Evolutionary conservation across 192 early-diverging fungal genomes (phyloP).

Genomic region (Gryganskiella cystojenkinii): DNA sequence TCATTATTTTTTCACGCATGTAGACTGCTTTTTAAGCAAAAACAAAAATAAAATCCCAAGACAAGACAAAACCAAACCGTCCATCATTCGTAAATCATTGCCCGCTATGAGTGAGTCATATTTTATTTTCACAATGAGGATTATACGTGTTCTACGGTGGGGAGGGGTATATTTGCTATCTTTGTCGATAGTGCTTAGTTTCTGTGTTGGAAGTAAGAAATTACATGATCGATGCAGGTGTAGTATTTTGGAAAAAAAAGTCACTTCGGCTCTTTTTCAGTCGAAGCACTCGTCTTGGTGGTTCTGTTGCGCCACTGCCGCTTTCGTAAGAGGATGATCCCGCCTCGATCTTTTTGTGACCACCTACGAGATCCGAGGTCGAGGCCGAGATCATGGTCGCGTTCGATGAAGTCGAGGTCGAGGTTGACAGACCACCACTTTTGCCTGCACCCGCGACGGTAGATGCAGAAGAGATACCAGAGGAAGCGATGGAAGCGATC

Average conservation of each 20-base stretch:
- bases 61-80: background rate
- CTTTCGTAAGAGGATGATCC: too few relatives aligned
- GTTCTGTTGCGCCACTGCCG: conserved; percentile 2
- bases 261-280: conserved; percentile 49
- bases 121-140: background rate
- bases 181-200: background rate
- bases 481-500: background rate
- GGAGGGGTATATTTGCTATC: too few relatives aligned
- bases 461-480: background rate
- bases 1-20: conserved; percentile 3
- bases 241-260: conserved; percentile 50
- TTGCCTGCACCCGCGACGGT: background rate
- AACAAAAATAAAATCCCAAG: conserved; percentile 1
- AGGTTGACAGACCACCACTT: background rate
- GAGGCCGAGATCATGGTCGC: conserved; percentile 4
- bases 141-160: background rate
- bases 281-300: conserved; percentile 2
- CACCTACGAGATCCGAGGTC: background rate
- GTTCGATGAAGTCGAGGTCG: background rate
- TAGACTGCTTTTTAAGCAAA: background rate
- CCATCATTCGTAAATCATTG: background rate
- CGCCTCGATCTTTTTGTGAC: too few relatives aligned
- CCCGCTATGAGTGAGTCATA: background rate
- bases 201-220: background rate
- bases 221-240: conserved; percentile 42